Evolutionary conservation across 208 protist species (phyloP).

Genomic region (Crithidia brevicula): DNA sequence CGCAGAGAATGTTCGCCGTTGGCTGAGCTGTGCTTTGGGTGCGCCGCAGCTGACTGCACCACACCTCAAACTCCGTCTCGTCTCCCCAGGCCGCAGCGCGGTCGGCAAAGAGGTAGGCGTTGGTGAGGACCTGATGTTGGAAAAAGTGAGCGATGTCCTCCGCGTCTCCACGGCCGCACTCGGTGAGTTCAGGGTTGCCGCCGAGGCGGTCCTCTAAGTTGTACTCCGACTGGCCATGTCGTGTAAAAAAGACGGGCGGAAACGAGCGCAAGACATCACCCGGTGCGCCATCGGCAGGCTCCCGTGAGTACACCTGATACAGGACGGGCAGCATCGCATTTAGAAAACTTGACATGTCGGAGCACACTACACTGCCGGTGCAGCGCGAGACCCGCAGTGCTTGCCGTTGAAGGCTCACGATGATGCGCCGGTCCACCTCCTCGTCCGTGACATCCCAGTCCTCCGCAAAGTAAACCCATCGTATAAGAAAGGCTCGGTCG

Average conservation of each 20-base stretch:
- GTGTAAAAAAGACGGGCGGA: slow-evolving; percentile 77
- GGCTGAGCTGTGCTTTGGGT: slow-evolving; percentile 71
- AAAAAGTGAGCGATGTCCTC: slow-evolving; percentile 69
- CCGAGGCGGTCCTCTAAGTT: slow-evolving; percentile 86
- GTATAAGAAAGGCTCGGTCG: slow-evolving; percentile 47
- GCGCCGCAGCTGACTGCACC: slow-evolving; percentile 77
- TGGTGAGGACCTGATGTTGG: slow-evolving; percentile 48
- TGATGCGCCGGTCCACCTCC: slow-evolving; percentile 40
- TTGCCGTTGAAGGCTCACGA: slow-evolving; percentile 52
- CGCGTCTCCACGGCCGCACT: slow-evolving; percentile 55
- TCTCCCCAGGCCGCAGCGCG: slow-evolving; percentile 45
- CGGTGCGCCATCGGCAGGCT: slow-evolving; percentile 45
- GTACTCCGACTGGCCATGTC: slow-evolving; percentile 86
- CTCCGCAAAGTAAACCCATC: slow-evolving; percentile 69
- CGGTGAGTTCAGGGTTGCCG: slow-evolving; percentile 77
- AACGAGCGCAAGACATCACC: slow-evolving; percentile 59
- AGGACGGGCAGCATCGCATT: slow-evolving; percentile 59
- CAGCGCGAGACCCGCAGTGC: slow-evolving; percentile 50
- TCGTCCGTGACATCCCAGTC: slow-evolving; percentile 38
- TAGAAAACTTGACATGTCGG: slow-evolving; percentile 59
- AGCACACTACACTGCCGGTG: slow-evolving; percentile 69
- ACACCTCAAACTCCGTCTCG: slow-evolving; percentile 70
- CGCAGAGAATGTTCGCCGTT: slow-evolving; percentile 49
- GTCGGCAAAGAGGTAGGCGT: slow-evolving; percentile 43
- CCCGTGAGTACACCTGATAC: slow-evolving; percentile 51